Evolutionary conservation across 805 yeast genomes (phyloP), one percentile per base, ranked within the genome.

Genomic region (Ogataea ganodermae): DNA sequence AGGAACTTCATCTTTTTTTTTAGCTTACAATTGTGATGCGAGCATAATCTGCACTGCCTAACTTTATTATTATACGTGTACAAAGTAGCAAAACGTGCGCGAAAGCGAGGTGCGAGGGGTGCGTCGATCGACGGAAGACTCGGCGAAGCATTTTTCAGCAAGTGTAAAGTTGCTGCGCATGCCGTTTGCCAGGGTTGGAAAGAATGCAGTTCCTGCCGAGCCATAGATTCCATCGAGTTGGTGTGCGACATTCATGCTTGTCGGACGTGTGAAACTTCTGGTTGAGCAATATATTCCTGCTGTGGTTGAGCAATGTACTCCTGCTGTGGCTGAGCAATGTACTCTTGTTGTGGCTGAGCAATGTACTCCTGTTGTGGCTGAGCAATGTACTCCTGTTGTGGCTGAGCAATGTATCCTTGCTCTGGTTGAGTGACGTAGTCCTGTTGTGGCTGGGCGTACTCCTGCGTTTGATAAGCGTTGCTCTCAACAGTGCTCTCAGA

Each of bases 401-500:
- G 33, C 33, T 30, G 17, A n/a, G 33, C 8, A 12, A 30, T 6
- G 16, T 14, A 14, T n/a, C 18, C 18, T n/a, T 30, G 33, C 8
- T 30, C 18, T 30, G 33, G 33, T 18, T 30, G 33, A 13, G 33
- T 18, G 7, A n/a, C 6, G 33, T 30, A 30, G 8, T 13, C 17
- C 4, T 20, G 22, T 17, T 18, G 23, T 33, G 36, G 36, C 23
- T 33, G n/a, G n/a, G n/a, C n/a, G 23, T 33, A 16, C 12, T 33
- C 23, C 36, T 17, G 8, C 17, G 18, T n/a, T n/a, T n/a, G n/a
- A n/a, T 30, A 30, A n/a, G 4, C 6, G n/a, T 33, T 33, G 36
- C 23, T 33, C 21, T 38, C 42, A 9, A 28, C 46, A 13, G 44
- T 37, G 28, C 36, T 17, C 16, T 44, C 46, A 6, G 48, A 40